Percentiles rank a stretch among this genome's conserved stretches.
These are phyloP conservation scores for Mycena rebaudengoi DNA, from an alignment of 768 basidiomycete genomes.

Conservation along the genomic window DNA sequence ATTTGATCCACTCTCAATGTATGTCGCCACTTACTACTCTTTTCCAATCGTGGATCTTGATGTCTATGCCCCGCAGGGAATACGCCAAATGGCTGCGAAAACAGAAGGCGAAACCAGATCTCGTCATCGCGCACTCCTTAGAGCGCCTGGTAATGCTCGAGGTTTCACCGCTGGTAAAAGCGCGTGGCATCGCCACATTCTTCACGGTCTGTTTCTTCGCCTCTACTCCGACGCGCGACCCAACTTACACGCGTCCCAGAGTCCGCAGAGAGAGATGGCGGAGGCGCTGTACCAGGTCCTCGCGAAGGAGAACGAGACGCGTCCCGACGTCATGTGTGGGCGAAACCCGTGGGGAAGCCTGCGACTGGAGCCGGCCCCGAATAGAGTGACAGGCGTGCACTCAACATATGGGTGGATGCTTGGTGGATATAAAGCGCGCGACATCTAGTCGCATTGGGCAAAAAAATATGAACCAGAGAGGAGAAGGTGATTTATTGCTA, in stretches of 20 bases:
- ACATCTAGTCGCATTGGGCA: not conserved
- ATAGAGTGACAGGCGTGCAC: not conserved
- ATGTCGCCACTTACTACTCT: not conserved
- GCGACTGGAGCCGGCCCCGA: not conserved
- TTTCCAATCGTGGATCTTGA: not conserved
- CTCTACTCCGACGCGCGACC: not conserved
- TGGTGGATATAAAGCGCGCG: not conserved
- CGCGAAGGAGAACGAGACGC: not conserved
- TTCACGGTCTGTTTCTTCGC: not conserved
- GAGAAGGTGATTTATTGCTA: too few relatives aligned
- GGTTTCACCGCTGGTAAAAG: constrained; percentile 7
- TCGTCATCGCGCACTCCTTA: constrained; percentile 5
- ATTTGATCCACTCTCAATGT: not conserved
- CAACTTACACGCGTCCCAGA: not conserved
- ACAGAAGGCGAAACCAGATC: not conserved
- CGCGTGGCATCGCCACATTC: constrained; percentile 5
- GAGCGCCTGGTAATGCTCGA: constrained; percentile 3
- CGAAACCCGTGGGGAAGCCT: constrained; percentile 9
- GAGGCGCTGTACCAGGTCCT: not conserved
- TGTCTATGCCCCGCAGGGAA: not conserved
- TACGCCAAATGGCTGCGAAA: constrained; percentile 10
- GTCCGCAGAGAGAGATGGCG: constrained; percentile 7
- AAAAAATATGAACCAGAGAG: too few relatives aligned
- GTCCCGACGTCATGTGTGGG: not conserved
- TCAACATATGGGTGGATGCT: constrained; percentile 11